Evolutionary conservation across 1,284 basidiomycete genomes (phyloP), one percentile per base, ranked within the genome.

Genomic region (Malassezia psittaci): DNA sequence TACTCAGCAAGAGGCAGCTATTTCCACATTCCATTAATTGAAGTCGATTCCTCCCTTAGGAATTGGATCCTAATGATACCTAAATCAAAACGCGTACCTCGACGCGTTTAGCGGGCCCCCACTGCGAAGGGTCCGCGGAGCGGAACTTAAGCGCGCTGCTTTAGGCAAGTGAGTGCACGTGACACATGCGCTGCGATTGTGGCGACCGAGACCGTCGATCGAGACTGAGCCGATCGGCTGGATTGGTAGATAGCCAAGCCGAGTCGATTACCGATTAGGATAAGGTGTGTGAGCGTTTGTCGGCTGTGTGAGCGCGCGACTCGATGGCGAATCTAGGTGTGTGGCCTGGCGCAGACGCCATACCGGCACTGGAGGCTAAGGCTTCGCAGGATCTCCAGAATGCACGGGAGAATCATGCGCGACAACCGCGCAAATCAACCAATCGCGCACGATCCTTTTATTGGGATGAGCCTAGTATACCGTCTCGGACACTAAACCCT

Each of bases 321-420:
- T 16, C 2, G 24, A 43, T 43, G 41, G n/a, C 41, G 13, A 16
- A 43, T 32, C 12, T 16, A 34, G 43, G 13, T 12, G 15, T 34
- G 43, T 34, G 15, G 9, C 35, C 24, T 32, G 34, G 32, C 39
- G 40, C 38, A 18, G 49, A 43, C 29, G 32, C 37, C 5, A 34
- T 42, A 24, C 41, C 45, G 10, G 34, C 34, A 5, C 33, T 47
- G 13, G 45, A 47, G 18, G 45, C 45, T 5, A 35, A 36, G 29
- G 45, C 45, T n/a, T 47, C 45, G 45, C 34, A 29, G 32, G 45
- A 47, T 18, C 34, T 47, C 12, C 32, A 47, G 24, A 24, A 33
- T 15, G 45, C 45, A 5, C 32, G 45, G 10, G 45, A 35, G 16
- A 35, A 5, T 21, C 32, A 37, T 21, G 45, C 45, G 13, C 15